Percentiles rank a stretch among this genome's conserved stretches.
phyloP scores from a whole-genome alignment of 2,329 filamentous ascomycete species.

The Alternaria sp. region DNA sequence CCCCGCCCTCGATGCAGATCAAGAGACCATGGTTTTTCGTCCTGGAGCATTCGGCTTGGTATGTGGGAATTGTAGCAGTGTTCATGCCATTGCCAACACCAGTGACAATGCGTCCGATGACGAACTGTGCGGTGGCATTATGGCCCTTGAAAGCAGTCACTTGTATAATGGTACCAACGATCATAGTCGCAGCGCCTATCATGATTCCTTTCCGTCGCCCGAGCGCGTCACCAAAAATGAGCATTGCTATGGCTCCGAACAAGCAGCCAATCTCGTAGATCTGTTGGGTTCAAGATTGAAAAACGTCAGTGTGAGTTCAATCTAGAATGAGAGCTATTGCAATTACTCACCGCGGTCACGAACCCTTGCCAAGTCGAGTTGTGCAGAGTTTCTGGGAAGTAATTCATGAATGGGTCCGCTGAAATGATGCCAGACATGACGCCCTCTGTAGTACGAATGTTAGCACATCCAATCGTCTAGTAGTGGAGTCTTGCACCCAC shows the following conservation, averaged over 20 bases:
- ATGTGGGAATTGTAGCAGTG: not conserved
- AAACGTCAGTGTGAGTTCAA: not conserved
- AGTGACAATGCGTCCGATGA: not conserved
- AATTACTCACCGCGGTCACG: not conserved
- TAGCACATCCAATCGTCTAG: not conserved
- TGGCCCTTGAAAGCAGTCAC: not conserved
- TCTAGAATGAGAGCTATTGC: not conserved
- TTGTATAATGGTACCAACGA: not conserved
- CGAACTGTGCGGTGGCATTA: not conserved
- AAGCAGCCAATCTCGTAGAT: not conserved
- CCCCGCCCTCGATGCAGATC: not conserved
- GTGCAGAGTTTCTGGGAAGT: not conserved
- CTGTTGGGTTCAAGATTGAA: not conserved
- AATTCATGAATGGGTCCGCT: not conserved
- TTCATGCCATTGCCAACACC: not conserved
- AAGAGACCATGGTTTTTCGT: not conserved
- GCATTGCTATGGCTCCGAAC: not conserved
- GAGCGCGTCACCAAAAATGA: not conserved
- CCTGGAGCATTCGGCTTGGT: not conserved
- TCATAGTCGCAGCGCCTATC: not conserved
- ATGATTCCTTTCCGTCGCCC: not conserved
- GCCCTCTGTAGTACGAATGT: not conserved
- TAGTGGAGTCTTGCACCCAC: not conserved
- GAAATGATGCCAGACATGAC: not conserved
- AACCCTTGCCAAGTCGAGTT: not conserved